Conservation (phyloP, 2,329 filamentous ascomycete species). For the Teratosphaeria gauchensis region DNA sequence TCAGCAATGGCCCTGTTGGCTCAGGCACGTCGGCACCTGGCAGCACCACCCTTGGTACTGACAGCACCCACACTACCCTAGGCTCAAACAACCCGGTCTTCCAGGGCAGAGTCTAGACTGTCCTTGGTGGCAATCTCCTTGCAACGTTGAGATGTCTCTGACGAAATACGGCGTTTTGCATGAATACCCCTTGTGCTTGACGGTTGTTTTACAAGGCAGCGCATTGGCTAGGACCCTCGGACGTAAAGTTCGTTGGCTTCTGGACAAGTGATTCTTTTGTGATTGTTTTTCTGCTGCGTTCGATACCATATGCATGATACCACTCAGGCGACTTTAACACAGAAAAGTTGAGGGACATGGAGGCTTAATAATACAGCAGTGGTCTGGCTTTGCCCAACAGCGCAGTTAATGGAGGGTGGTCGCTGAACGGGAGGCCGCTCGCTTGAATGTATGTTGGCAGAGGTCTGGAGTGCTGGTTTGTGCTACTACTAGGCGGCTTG, state of each 20-base stretch:
- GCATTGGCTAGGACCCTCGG: not conserved
- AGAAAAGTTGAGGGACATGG: not conserved
- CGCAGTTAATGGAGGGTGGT: not conserved
- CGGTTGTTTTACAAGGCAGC: not conserved
- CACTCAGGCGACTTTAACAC: not conserved
- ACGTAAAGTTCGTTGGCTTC: not conserved
- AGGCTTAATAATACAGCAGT: not conserved
- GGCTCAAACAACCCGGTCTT: constrained; percentile 36
- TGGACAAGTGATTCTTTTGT: not conserved
- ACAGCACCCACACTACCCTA: constrained; percentile 28
- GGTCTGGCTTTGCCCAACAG: not conserved
- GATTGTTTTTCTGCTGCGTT: not conserved
- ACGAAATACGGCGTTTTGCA: not conserved
- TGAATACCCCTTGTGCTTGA: not conserved
- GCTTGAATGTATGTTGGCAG: not conserved
- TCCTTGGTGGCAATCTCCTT: not conserved
- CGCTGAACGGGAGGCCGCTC: not conserved
- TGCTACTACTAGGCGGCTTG: not conserved
- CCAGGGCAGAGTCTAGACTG: constrained; percentile 27
- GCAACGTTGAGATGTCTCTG: not conserved
- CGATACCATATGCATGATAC: constrained; percentile 1
- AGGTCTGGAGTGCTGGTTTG: not conserved
- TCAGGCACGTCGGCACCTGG: not conserved
- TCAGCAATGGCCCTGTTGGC: not conserved
- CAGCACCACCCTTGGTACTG: not conserved